These are phyloP conservation scores for Annulohypoxylon nitens DNA, from an alignment of 495 filamentous ascomycete species.

Conservation along the genomic window DNA sequence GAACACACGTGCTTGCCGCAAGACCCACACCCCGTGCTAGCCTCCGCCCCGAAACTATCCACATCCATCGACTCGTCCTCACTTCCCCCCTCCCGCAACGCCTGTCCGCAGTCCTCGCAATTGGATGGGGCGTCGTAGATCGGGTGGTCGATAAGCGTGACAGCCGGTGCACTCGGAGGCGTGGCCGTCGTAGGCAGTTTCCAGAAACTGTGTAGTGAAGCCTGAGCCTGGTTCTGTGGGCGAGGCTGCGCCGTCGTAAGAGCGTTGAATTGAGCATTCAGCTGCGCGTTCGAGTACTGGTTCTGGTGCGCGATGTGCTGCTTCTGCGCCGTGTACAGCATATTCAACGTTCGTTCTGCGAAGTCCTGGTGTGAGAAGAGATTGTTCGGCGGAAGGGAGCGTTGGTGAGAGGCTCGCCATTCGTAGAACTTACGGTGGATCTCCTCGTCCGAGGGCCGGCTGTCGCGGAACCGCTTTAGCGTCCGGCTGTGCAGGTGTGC, in stretches of 20 bases:
- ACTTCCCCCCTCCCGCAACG: slow-evolving; percentile 41
- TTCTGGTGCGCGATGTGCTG: slow-evolving; percentile 44
- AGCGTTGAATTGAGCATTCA: slow-evolving; percentile 24
- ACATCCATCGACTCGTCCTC: slow-evolving; percentile 47
- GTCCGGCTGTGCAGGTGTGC: slow-evolving; percentile 59
- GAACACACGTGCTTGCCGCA: slow-evolving; percentile 64
- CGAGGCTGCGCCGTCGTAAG: background rate
- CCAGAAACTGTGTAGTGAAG: slow-evolving; percentile 64
- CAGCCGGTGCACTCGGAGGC: slow-evolving; percentile 2
- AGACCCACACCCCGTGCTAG: slow-evolving; percentile 49
- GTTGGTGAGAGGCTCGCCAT: slow-evolving; percentile 23
- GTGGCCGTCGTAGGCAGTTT: slow-evolving; percentile 51
- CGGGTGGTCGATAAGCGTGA: slow-evolving; percentile 3
- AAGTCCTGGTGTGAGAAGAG: slow-evolving; percentile 15
- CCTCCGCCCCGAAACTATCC: slow-evolving; percentile 28
- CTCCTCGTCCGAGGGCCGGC: slow-evolving; percentile 61
- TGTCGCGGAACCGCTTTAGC: slow-evolving; percentile 64
- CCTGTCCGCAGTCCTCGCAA: slow-evolving; percentile 61
- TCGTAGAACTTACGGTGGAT: slow-evolving; percentile 59
- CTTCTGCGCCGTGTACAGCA: slow-evolving; percentile 63
- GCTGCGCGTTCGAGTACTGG: slow-evolving; percentile 12
- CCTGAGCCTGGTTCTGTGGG: slow-evolving; percentile 47
- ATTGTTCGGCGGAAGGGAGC: background rate
- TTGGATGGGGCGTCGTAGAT: slow-evolving; percentile 39
- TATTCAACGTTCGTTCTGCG: slow-evolving; percentile 62